These are phyloP conservation scores for Candida labiduridarum DNA, from an alignment of 1,139 yeast species.

Conservation along the genomic window DNA sequence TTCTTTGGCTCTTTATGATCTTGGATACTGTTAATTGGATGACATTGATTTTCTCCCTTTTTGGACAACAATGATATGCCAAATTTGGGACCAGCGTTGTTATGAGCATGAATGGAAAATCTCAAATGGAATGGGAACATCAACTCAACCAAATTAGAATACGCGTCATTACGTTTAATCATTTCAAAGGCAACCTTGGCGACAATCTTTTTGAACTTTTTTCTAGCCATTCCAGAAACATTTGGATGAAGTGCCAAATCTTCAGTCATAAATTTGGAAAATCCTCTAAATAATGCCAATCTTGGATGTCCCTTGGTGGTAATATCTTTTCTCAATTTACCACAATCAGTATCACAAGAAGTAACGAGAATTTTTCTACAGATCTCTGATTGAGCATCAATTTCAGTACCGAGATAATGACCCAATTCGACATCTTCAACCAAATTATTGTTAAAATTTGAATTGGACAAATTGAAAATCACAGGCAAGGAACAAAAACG, in stretches of 20 bases:
- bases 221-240: slow-evolving; percentile 42
- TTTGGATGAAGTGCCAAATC: slow-evolving; percentile 49
- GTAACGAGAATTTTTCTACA: slow-evolving; percentile 41
- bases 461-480: slow-evolving; percentile 29
- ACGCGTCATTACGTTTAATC: slow-evolving; percentile 66
- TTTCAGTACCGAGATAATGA: slow-evolving; percentile 37
- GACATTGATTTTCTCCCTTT: slow-evolving; percentile 42
- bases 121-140: slow-evolving; percentile 61
- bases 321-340: slow-evolving; percentile 37
- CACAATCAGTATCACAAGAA: slow-evolving; percentile 44
- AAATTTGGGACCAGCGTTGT: slow-evolving; percentile 58
- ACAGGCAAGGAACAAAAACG: slow-evolving; percentile 40
- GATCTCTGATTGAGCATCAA: slow-evolving; percentile 37
- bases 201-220: slow-evolving; percentile 51
- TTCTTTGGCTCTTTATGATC: slow-evolving; percentile 30
- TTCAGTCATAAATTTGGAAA: slow-evolving; percentile 60
- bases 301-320: slow-evolving; percentile 51
- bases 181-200: slow-evolving; percentile 62
- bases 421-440: slow-evolving; percentile 27
- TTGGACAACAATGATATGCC: slow-evolving; percentile 49
- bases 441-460: slow-evolving; percentile 19
- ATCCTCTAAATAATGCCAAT: slow-evolving; percentile 55
- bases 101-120: slow-evolving; percentile 63
- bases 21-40: slow-evolving; percentile 31
- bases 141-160: slow-evolving; percentile 61